Percentiles rank a stretch among this genome's conserved stretches.
phyloP scores from a whole-genome alignment of 129 eudicot species.

The Saussurea involucrata region DNA sequence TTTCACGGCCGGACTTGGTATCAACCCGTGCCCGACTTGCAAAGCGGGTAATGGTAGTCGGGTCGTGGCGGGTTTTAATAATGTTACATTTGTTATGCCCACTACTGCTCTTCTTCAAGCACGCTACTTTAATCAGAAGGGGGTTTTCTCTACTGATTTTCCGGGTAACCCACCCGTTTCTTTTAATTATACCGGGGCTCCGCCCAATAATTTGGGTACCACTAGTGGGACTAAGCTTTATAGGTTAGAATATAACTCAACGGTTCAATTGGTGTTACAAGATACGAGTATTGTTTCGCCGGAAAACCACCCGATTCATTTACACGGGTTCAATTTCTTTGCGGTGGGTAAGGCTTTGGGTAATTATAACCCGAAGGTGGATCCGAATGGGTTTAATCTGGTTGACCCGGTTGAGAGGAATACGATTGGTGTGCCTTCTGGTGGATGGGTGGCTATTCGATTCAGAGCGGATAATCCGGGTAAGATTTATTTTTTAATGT shows the following conservation, averaged over 20 bases:
- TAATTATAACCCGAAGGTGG: conserved; percentile 57
- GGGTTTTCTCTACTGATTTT: conserved; percentile 78
- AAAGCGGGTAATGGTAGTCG: conserved; percentile 69
- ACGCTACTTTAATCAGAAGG: conserved; percentile 52
- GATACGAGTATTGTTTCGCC: conserved; percentile 67
- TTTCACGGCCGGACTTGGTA: conserved; percentile 64
- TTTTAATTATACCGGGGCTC: conserved; percentile 57
- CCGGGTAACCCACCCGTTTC: conserved; percentile 63
- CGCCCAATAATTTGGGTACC: conserved; percentile 43
- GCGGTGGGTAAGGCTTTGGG: conserved; percentile 75
- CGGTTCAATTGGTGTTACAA: conserved; percentile 65
- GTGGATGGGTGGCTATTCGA: conserved; percentile 85
- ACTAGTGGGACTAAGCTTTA: conserved; percentile 63
- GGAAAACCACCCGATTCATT: conserved; percentile 79
- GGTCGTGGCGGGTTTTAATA: conserved; percentile 63
- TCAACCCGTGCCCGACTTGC: conserved; percentile 66
- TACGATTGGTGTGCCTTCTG: conserved; percentile 77
- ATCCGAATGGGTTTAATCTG: conserved; percentile 58
- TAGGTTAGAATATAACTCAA: conserved; percentile 54
- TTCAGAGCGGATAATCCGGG: conserved; percentile 90
- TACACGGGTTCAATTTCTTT: conserved; percentile 79
- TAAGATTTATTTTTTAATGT: not conserved
- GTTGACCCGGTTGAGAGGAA: conserved; percentile 91
- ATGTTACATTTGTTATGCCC: conserved; percentile 80
- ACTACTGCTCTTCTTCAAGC: conserved; percentile 68